A percentile compares a stretch with the other conserved stretches of the same genome.
These are phyloP conservation scores for Marsdenia floribunda DNA, from an alignment of 257 asterid genomes.

Conservation along the genomic window DNA sequence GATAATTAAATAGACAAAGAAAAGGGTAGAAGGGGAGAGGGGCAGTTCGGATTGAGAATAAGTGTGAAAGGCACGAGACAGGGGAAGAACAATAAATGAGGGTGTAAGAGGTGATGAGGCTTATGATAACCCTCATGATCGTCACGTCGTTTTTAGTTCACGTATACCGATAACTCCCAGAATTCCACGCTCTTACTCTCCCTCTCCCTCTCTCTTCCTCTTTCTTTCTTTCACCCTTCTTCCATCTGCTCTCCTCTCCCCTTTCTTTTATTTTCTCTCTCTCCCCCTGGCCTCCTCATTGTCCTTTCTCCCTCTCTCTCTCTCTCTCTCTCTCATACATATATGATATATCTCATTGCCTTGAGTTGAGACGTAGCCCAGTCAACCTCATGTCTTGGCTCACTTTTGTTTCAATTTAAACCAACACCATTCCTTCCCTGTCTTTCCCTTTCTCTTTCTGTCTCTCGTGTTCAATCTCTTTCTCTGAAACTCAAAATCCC, in stretches of 20 bases:
- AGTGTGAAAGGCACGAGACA: conserved; percentile 83
- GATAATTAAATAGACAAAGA: conserved; percentile 13
- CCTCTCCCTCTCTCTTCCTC: conserved; percentile 4
- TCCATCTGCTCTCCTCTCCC: background rate
- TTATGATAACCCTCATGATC: conserved; percentile 94
- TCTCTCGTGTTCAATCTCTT: conserved; percentile 44
- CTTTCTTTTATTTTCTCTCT: background rate
- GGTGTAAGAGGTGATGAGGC: conserved; percentile 68
- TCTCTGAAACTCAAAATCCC: conserved; percentile 22
- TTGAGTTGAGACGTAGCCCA: background rate
- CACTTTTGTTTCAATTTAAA: conserved; percentile 38
- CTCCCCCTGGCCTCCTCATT: background rate
- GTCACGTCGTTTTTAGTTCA: conserved; percentile 86
- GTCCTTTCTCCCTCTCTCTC: background rate
- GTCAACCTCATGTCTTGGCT: conserved; percentile 40
- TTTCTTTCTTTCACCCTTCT: background rate
- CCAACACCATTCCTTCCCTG: conserved; percentile 32
- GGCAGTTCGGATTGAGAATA: conserved; percentile 91
- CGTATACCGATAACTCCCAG: conserved; percentile 54
- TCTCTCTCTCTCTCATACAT: background rate
- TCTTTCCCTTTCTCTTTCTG: conserved; percentile 31
- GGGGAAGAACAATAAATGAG: conserved; percentile 67
- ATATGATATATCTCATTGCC: background rate
- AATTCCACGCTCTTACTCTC: conserved; percentile 49
- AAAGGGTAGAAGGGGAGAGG: conserved; percentile 29